Conservation (phyloP, 2,329 filamentous ascomycete species). For the Alternaria atra region DNA sequence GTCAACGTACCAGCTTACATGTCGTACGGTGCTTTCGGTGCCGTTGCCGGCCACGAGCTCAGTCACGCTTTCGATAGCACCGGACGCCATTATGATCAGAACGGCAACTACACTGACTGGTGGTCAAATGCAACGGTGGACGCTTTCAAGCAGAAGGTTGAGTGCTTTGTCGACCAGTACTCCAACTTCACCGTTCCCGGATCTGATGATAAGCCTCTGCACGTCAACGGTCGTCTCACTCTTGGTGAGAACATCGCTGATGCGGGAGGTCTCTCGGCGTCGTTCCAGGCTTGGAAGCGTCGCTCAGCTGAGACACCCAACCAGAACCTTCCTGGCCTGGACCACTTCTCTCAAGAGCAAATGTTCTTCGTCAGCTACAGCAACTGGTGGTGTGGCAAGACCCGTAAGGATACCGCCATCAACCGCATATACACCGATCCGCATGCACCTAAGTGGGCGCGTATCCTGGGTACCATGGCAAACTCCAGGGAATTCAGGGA, state of each 20-base stretch:
- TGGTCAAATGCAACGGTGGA: constrained; percentile 69
- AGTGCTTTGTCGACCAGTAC: constrained; percentile 76
- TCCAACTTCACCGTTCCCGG: constrained; percentile 66
- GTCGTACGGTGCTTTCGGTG: constrained; percentile 74
- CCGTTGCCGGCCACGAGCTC: constrained; percentile 73
- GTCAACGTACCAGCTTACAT: constrained; percentile 70
- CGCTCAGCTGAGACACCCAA: constrained; percentile 61
- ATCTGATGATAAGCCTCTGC: constrained; percentile 64
- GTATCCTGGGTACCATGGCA: constrained; percentile 67
- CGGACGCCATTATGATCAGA: constrained; percentile 71
- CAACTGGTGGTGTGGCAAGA: constrained; percentile 74
- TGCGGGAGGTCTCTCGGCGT: constrained; percentile 70
- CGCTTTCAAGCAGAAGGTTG: constrained; percentile 66
- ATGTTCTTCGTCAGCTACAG: constrained; percentile 73
- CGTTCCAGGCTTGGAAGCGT: constrained; percentile 72
- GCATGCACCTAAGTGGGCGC: constrained; percentile 70
- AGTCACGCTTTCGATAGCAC: constrained; percentile 75
- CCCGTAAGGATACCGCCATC: constrained; percentile 65
- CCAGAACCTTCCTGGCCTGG: constrained; percentile 63
- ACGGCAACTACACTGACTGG: constrained; percentile 72
- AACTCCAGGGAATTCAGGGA: constrained; percentile 74
- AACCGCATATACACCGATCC: constrained; percentile 68
- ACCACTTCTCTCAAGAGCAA: constrained; percentile 71
- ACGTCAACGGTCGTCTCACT: constrained; percentile 70
- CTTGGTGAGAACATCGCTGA: constrained; percentile 77